Percentiles rank a stretch among this genome's conserved stretches.
phyloP scores from a whole-genome alignment of 495 filamentous ascomycete genomes.

The Lophiostoma macrostomum region DNA sequence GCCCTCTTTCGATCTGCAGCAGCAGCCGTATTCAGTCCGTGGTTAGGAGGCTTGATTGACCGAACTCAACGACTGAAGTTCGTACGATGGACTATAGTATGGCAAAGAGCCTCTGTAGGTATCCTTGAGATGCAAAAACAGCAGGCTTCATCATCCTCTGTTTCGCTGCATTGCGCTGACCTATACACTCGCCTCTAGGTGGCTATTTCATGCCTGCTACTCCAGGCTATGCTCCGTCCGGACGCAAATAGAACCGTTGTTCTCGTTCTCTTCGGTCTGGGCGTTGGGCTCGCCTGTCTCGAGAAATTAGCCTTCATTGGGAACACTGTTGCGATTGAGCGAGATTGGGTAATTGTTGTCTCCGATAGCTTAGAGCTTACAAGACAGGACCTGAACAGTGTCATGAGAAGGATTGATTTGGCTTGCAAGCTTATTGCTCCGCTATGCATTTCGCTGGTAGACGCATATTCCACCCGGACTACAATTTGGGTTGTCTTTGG shows the following conservation, averaged over 20 bases:
- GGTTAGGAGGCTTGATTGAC: slow-evolving; percentile 27
- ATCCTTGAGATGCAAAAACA: too few relatives aligned
- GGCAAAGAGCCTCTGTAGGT: slow-evolving; percentile 26
- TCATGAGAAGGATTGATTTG: slow-evolving; percentile 34
- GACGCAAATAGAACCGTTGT: not conserved
- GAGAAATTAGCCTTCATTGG: slow-evolving; percentile 29
- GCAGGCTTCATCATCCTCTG: too few relatives aligned
- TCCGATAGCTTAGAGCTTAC: slow-evolving; percentile 12
- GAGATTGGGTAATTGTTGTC: slow-evolving; percentile 31
- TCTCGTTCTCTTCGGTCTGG: slow-evolving; percentile 3
- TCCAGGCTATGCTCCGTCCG: slow-evolving; percentile 1
- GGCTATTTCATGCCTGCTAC: slow-evolving; percentile 24
- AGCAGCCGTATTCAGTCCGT: slow-evolving; percentile 20
- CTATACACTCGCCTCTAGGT: too few relatives aligned
- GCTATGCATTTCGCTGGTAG: slow-evolving; percentile 29
- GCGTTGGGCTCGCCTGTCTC: slow-evolving; percentile 23
- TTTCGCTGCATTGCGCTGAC: too few relatives aligned
- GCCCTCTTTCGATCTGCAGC: slow-evolving; percentile 27
- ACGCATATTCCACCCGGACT: slow-evolving; percentile 21
- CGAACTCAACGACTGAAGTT: slow-evolving; percentile 9
- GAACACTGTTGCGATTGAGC: slow-evolving; percentile 30
- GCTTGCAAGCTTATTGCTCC: slow-evolving; percentile 31
- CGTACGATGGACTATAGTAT: slow-evolving; percentile 27
- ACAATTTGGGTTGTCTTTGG: slow-evolving; percentile 29
- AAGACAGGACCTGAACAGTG: slow-evolving; percentile 27